phyloP scores from a whole-genome alignment of 192 early-diverging fungal species.

The Geosiphon pyriformis region DNA sequence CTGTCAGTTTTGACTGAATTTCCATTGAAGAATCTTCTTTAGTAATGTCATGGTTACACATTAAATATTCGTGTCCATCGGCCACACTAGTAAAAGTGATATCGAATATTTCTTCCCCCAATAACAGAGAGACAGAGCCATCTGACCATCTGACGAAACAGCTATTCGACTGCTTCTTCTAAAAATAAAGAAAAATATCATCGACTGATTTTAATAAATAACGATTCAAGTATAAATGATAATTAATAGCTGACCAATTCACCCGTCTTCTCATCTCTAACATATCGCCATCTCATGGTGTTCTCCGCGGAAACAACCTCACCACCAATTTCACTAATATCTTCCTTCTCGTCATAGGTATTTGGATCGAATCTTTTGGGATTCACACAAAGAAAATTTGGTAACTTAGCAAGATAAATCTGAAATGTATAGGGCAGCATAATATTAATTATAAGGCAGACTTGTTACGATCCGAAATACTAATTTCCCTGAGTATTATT shows the following conservation, averaged over 20 bases:
- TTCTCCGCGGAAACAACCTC: constrained; percentile 54
- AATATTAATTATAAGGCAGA: no score
- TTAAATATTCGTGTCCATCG: constrained; percentile 58
- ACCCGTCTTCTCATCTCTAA: constrained; percentile 26
- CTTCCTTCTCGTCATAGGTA: constrained; percentile 43
- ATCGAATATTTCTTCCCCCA: constrained; percentile 74
- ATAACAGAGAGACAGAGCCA: constrained; percentile 60
- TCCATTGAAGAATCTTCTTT: constrained; percentile 53
- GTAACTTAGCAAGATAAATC: constrained; percentile 50
- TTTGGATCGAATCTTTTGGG: constrained; percentile 57
- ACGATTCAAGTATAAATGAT: not conserved
- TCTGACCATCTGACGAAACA: constrained; percentile 75
- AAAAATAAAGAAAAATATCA: not conserved
- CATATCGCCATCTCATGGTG: constrained; percentile 72
- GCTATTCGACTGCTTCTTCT: constrained; percentile 63
- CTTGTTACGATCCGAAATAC: not conserved
- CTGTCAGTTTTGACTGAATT: constrained; percentile 54
- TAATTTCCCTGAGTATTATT: not conserved
- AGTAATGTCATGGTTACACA: constrained; percentile 42
- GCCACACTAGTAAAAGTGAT: constrained; percentile 46
- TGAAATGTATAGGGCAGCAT: no score
- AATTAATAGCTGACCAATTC: constrained; percentile 17
- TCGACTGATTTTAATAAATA: not conserved
- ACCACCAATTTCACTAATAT: constrained; percentile 20
- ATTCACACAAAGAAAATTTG: constrained; percentile 63